A percentile compares a stretch with the other conserved stretches of the same genome.
These are phyloP conservation scores for Candida taoyuanica DNA, from an alignment of 805 yeast species.

Conservation along the genomic window DNA sequence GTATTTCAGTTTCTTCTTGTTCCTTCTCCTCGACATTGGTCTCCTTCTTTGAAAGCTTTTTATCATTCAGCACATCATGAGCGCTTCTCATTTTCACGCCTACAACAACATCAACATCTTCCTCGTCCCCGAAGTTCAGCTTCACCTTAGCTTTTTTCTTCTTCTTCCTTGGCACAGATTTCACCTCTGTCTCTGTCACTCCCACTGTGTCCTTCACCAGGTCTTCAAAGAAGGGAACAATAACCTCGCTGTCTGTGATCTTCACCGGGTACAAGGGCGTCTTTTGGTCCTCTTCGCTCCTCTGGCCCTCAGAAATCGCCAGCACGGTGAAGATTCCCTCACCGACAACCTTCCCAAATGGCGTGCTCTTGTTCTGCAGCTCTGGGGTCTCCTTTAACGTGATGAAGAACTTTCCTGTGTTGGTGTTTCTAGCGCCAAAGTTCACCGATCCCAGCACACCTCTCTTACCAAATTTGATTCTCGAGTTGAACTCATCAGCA, in stretches of 20 bases:
- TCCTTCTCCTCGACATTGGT: background rate
- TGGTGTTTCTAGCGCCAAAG: slow-evolving; percentile 27
- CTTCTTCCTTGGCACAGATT: too few species aligned
- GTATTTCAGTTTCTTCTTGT: background rate
- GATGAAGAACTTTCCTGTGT: slow-evolving; percentile 42
- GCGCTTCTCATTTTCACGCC: slow-evolving; percentile 38
- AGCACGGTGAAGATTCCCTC: slow-evolving; percentile 50
- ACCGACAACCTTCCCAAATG: slow-evolving; percentile 58
- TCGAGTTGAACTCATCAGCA: slow-evolving; percentile 43
- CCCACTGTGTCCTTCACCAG: slow-evolving; percentile 19
- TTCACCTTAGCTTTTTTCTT: slow-evolving; percentile 31
- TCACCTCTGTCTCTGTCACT: slow-evolving; percentile 8
- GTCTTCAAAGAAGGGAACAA: slow-evolving; percentile 47
- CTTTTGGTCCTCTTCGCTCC: slow-evolving; percentile 34
- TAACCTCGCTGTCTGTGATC: slow-evolving; percentile 38
- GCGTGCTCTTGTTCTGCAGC: slow-evolving; percentile 37
- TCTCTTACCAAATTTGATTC: slow-evolving; percentile 46
- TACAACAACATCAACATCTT: slow-evolving; percentile 20
- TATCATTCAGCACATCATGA: slow-evolving; percentile 34
- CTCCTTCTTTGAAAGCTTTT: slow-evolving; percentile 15
- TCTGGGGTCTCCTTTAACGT: slow-evolving; percentile 44
- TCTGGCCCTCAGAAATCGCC: slow-evolving; percentile 45
- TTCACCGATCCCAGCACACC: slow-evolving; percentile 53
- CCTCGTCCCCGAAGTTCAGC: slow-evolving; percentile 28
- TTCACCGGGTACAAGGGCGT: slow-evolving; percentile 49